phyloP scores from a whole-genome alignment of 495 filamentous ascomycete species.

The Penicillium psychrofluorescens region DNA sequence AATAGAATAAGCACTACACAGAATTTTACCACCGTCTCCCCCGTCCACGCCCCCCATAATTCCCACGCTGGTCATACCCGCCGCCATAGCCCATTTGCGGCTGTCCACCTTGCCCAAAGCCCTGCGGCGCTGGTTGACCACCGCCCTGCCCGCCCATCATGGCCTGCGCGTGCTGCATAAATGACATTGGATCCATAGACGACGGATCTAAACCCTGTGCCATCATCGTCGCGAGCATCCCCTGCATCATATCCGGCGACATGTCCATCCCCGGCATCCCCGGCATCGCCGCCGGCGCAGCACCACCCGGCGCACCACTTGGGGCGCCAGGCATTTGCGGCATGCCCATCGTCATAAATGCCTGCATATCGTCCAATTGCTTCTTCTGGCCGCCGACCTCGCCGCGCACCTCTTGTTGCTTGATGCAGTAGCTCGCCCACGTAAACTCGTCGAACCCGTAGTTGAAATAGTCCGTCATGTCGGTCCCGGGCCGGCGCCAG shows the following conservation, averaged over 20 bases:
- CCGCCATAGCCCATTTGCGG: conserved; percentile 48
- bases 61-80: conserved; percentile 40
- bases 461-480: conserved; percentile 96
- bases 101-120: conserved; percentile 37
- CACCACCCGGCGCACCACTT: conserved; percentile 26
- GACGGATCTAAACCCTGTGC: conserved; percentile 72
- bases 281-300: conserved; percentile 47
- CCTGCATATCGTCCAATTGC: conserved; percentile 83
- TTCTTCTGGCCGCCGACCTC: conserved; percentile 72
- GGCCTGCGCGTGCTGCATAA: conserved; percentile 46
- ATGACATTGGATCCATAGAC: conserved; percentile 62
- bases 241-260: conserved; percentile 67
- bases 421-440: conserved; percentile 89
- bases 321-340: conserved; percentile 61
- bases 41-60: conserved; percentile 41
- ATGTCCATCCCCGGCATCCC: conserved; percentile 65
- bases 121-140: conserved; percentile 32
- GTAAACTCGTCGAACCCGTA: conserved; percentile 99
- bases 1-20: not conserved
- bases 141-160: conserved; percentile 43
- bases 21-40: conserved; percentile 37
- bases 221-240: conserved; percentile 79
- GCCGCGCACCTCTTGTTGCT: conserved; percentile 69
- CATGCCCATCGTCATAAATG: conserved; percentile 69
- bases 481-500: conserved; percentile 92